Evolutionary conservation across 345 rosid genomes (phyloP).

Genomic region (Hypericum perforatum): DNA sequence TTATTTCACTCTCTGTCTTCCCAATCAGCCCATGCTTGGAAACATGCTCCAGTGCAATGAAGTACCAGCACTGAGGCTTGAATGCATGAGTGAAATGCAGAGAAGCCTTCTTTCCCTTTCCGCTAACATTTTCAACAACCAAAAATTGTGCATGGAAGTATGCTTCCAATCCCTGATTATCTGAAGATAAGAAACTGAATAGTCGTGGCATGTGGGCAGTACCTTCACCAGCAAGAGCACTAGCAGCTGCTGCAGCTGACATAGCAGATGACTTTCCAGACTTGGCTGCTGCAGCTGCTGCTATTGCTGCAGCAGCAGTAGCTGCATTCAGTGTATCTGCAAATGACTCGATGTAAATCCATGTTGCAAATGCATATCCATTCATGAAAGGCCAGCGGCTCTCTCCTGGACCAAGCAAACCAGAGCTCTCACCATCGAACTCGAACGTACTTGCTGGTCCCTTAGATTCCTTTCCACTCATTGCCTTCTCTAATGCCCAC

Average conservation of each 20-base stretch:
- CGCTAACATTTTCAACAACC: conserved; percentile 93
- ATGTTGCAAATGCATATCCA: conserved; percentile 92
- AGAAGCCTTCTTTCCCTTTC: conserved; percentile 88
- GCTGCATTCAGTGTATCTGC: conserved; percentile 96
- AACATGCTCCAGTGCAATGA: conserved; percentile 86
- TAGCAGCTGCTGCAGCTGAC: conserved; percentile 99
- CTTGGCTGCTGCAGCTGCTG: conserved; percentile 96
- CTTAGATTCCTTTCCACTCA: conserved; percentile 86
- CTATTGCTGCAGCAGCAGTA: conserved; percentile 95
- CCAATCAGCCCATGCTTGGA: conserved; percentile 82
- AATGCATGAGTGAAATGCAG: conserved; percentile 98
- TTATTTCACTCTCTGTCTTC: conserved; percentile 86
- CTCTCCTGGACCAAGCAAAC: conserved; percentile 99
- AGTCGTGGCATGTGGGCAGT: conserved; percentile 96
- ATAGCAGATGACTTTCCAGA: conserved; percentile 97
- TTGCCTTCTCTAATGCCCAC: conserved; percentile 80
- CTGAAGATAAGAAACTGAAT: conserved; percentile 93
- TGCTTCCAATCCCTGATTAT: conserved; percentile 96
- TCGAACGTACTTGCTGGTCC: conserved; percentile 92
- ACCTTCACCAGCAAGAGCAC: conserved; percentile 99
- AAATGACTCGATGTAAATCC: conserved; percentile 98
- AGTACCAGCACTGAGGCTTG: conserved; percentile 99
- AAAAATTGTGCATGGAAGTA: conserved; percentile 97
- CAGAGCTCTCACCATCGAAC: conserved; percentile 99
- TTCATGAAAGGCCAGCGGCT: conserved; percentile 95